Evolutionary conservation across 2,329 filamentous ascomycete genomes (phyloP).

Genomic region (Pleomassaria siparia): DNA sequence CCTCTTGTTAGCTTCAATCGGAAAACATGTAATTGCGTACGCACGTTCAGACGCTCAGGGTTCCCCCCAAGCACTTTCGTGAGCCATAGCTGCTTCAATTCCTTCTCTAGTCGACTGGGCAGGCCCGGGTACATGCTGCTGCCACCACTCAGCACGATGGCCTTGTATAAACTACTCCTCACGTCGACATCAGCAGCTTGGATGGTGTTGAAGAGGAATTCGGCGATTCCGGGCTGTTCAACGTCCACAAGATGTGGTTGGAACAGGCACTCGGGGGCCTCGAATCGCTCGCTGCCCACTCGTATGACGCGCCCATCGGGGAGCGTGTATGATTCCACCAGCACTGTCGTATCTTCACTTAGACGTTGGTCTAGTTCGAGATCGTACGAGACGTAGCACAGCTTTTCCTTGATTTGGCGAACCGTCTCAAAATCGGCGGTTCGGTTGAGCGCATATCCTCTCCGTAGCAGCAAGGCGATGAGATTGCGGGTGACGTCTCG

Average conservation of each 20-base stretch:
- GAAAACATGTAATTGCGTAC: constrained; percentile 24
- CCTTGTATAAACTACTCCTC: constrained; percentile 90
- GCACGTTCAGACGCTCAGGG: constrained; percentile 79
- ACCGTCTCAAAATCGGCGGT: constrained; percentile 99
- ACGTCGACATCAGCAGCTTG: constrained; percentile 95
- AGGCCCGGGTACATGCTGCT: constrained; percentile 99
- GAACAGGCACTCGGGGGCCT: constrained; percentile 97
- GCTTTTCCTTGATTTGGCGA: constrained; percentile 98
- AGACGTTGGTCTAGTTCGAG: constrained; percentile 93
- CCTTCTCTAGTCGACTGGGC: constrained; percentile 93
- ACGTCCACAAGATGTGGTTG: constrained; percentile 97
- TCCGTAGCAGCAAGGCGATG: constrained; percentile 88
- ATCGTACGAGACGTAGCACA: constrained; percentile 99
- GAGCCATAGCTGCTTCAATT: constrained; percentile 97
- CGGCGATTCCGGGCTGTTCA: constrained; percentile 93
- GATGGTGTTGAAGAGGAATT: constrained; percentile 98
- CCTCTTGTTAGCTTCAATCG: constrained; percentile 19
- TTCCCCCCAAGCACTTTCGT: constrained; percentile 88
- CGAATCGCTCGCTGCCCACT: constrained; percentile 95
- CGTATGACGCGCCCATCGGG: constrained; percentile 95
- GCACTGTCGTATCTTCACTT: constrained; percentile 93
- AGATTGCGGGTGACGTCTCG: constrained; percentile 98
- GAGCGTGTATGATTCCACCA: constrained; percentile 96
- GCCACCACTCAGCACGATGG: constrained; percentile 92
- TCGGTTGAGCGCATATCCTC: constrained; percentile 95